Base-by-base conservation (phyloP, 495 filamentous ascomycete genomes). In the Aspergillus bridgeri region DNA sequence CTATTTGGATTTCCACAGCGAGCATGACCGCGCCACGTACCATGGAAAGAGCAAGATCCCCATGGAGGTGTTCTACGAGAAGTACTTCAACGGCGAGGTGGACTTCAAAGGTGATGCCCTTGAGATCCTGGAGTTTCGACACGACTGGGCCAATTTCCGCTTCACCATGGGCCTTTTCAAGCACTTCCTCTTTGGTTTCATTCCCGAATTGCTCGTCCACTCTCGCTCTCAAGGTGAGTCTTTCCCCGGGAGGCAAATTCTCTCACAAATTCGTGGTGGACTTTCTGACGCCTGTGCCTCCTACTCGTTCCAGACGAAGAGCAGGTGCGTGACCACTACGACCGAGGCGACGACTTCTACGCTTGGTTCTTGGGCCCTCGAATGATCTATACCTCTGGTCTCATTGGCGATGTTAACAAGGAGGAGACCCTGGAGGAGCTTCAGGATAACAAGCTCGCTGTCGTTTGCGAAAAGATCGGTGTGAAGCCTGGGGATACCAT, bases 261-360 rank as follows among this genome's bases (percentile, higher is more conserved):
- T 4, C 48, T 17, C 23, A 11, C 15, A 42, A 54, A n/a, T 48
- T 38, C 22, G 27, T 24, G 18, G 21, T 1, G n/a, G 15, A 0
- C 7, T 24, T 23, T 24, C 53, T 64, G 27, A 66, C 42, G 9
- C 24, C 49, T 42, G 25, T 67, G 48, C 42, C 48, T 22, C 18
- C 51, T 29, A n/a, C n/a, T n/a, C n/a, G n/a, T n/a, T n/a, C n/a
- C 58, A 87, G 86, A 89, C 58, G 86, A 89, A 73, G 86, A 89
- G 71, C 86, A 89, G 75, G 86, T 89, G 46, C 86, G 86, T 65
- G 86, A 88, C 67, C 86, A 89, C 75, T 89, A 89, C 64, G 86
- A 89, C 75, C 83, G 86, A 47, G 86, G 86, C 64, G 86, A 89
- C 64, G 86, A 89, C 70, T 89, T 89, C 75, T 89, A 89, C 69